phyloP scores from a whole-genome alignment of 2,329 filamentous ascomycete species.

The Aspergillus brasiliensis region DNA sequence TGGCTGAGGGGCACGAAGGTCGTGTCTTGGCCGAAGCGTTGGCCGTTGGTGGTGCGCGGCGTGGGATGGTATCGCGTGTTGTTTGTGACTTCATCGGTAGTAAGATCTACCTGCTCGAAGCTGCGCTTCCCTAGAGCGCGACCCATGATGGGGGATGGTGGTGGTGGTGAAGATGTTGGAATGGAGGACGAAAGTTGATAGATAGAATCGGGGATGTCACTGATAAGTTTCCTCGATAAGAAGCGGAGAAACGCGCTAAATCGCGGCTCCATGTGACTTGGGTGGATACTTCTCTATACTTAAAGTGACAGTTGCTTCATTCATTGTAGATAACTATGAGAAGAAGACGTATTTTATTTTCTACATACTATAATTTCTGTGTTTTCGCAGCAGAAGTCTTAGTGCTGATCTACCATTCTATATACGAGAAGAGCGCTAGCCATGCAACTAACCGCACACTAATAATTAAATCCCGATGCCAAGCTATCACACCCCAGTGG shows the following conservation, averaged over 20 bases:
- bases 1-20: slow-evolving; percentile 37
- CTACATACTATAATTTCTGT: too few relatives aligned
- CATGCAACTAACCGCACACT: not conserved
- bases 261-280: slow-evolving; percentile 20
- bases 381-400: too few relatives aligned
- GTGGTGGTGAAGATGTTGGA: not conserved
- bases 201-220: not conserved
- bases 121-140: slow-evolving; percentile 21
- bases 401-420: not conserved
- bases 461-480: not conserved
- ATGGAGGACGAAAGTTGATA: not conserved
- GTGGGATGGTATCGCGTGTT: not conserved
- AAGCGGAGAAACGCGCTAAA: slow-evolving; percentile 11
- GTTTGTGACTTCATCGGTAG: slow-evolving; percentile 22
- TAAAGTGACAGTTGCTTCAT: too few relatives aligned
- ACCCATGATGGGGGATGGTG: slow-evolving; percentile 14
- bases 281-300: not conserved
- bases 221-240: not conserved
- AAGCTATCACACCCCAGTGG: too few relatives aligned
- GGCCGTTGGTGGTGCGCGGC: slow-evolving; percentile 21
- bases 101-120: slow-evolving; percentile 33
- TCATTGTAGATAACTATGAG: too few relatives aligned
- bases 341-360: too few relatives aligned
- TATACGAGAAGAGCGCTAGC: not conserved
- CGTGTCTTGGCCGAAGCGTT: slow-evolving; percentile 32